Evolutionary conservation across 306 rosid species (phyloP), one percentile per base, ranked within the genome.

Genomic region (Vigna reflexopilosa): DNA sequence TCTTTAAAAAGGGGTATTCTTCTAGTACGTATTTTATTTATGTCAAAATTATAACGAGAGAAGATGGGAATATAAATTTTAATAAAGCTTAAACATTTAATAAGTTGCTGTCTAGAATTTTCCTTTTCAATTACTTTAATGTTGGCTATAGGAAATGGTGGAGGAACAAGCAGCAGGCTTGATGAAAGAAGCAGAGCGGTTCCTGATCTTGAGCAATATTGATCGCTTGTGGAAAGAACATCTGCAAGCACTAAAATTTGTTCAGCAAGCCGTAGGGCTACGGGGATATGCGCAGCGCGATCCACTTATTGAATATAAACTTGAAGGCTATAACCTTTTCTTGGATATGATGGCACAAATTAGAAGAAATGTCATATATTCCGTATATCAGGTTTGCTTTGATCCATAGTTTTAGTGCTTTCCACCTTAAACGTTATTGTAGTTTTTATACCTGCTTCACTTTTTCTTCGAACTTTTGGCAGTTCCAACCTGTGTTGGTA

Each of bases 331-430:
- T 69, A 92, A 95, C 86, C 98, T 95, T 84, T 95, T 95, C 96
- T 85, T 95, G 80, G 99, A 95, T 52, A 95, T 95, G 99, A 95
- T 95, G 99, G 99, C 98, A 62, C 98, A 95, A 49, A 80, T 95
- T 51, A 87, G 99, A 88, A 91, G 99, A 86, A 95, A 95, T 75
- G 99, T 95, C 72, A 95, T 95, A 30, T 95, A 91, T 84, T 93
- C 99, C 32, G 91, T 95, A 30, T 95, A 95, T 81, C 99, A 91
- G 98, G 99, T 92, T 81, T 54, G 89, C 56, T 54, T 62, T 8
- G 34, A 42, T 70, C 52, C 69, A 9, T 9, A 72, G 4, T 71
- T 71, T 75, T 67, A 17, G 48, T 8, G 4, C 19, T 64, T 36
- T 24, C 77, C 40, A 15, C 50, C 58, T 30, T 58, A 9, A 19